Percentiles rank a stretch among this genome's conserved stretches.
Conservation (phyloP, 1,139 yeast genomes). For the Suhomyces chickasaworum region DNA sequence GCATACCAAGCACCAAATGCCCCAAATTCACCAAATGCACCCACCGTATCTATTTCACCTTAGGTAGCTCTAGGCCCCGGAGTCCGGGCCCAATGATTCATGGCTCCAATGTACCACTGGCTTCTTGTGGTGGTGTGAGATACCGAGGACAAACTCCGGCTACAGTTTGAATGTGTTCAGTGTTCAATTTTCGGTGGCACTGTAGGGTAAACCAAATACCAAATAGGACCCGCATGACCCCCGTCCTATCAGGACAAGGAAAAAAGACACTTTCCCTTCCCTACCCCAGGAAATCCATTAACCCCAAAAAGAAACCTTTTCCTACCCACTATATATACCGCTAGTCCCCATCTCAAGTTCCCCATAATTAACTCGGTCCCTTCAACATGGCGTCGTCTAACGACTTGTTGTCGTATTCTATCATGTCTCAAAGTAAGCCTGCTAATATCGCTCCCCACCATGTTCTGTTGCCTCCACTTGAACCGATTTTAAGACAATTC, state of each 20-base stretch:
- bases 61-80: no score
- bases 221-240: not conserved
- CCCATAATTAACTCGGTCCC: not conserved
- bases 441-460: constrained; percentile 1
- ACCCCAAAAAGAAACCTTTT: constrained; percentile 6
- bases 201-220: not conserved
- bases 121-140: no score
- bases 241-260: constrained; percentile 5
- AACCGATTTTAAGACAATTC: constrained; percentile 17
- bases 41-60: not conserved
- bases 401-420: constrained; percentile 38
- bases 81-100: no score
- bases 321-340: constrained; percentile 2
- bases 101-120: no score
- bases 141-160: not conserved
- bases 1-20: not conserved
- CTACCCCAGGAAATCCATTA: constrained; percentile 13
- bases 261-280: no score
- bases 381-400: constrained; percentile 26
- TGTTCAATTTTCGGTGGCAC: not conserved
- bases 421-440: constrained; percentile 28
- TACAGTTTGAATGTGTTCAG: no score
- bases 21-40: not conserved
- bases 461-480: constrained; percentile 18
- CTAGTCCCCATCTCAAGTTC: not conserved